phyloP scores from a whole-genome alignment of 2,329 filamentous ascomycete genomes.

The Sclerotinia sclerotiorum region DNA sequence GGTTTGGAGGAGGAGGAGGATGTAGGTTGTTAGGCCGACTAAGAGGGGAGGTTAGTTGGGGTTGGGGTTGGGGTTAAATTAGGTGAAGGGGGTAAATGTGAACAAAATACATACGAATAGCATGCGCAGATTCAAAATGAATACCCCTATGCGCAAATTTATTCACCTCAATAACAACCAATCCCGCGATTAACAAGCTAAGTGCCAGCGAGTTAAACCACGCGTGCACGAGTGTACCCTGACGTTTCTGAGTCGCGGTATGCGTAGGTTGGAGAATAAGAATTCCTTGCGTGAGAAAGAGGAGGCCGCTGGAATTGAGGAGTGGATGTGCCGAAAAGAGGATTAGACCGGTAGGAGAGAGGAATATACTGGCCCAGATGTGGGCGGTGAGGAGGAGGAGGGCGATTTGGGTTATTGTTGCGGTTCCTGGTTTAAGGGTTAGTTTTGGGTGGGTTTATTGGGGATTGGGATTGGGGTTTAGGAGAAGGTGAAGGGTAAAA shows the following conservation, averaged over 20 bases:
- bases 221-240: slow-evolving; percentile 63
- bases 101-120: slow-evolving; percentile 48
- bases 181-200: slow-evolving; percentile 57
- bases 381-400: slow-evolving; percentile 72
- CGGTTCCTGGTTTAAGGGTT: slow-evolving; percentile 62
- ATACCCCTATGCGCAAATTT: slow-evolving; percentile 66
- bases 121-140: slow-evolving; percentile 81
- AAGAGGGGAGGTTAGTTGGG: too few species aligned
- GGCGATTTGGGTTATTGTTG: slow-evolving; percentile 75
- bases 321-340: slow-evolving; percentile 90
- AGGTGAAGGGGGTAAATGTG: too few species aligned
- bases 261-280: slow-evolving; percentile 87
- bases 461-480: too few species aligned
- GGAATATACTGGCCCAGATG: slow-evolving; percentile 76
- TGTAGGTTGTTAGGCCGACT: slow-evolving; percentile 68
- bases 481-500: not conserved
- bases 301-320: slow-evolving; percentile 62
- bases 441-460: not conserved
- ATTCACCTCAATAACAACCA: slow-evolving; percentile 77
- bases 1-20: slow-evolving; percentile 70
- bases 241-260: slow-evolving; percentile 69
- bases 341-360: slow-evolving; percentile 55
- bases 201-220: slow-evolving; percentile 63
- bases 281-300: slow-evolving; percentile 76
- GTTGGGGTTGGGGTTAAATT: not conserved